These are phyloP conservation scores for Fusarium lateritium DNA, from an alignment of 2,329 filamentous ascomycete genomes.

Conservation along the genomic window DNA sequence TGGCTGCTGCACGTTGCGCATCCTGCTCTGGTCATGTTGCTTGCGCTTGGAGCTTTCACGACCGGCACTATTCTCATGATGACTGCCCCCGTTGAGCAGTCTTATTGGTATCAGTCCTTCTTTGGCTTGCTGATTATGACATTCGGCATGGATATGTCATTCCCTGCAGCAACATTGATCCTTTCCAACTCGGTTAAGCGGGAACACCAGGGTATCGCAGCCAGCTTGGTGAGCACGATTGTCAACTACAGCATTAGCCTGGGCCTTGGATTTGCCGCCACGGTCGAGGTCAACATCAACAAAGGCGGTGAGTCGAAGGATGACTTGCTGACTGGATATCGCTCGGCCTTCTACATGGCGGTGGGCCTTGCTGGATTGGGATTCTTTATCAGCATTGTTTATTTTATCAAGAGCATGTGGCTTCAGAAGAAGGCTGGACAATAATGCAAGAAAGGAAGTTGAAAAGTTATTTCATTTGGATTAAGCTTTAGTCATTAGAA, in stretches of 20 bases:
- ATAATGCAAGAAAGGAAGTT: background rate
- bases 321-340: slow-evolving; percentile 29
- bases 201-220: slow-evolving; percentile 63
- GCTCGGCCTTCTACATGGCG: slow-evolving; percentile 33
- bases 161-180: slow-evolving; percentile 73
- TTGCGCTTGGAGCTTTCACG: slow-evolving; percentile 62
- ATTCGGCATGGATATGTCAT: slow-evolving; percentile 75
- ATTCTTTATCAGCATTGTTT: slow-evolving; percentile 26
- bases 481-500: background rate
- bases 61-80: slow-evolving; percentile 60
- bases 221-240: slow-evolving; percentile 72
- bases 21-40: slow-evolving; percentile 59
- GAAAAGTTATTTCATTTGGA: background rate
- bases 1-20: slow-evolving; percentile 55
- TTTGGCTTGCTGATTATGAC: slow-evolving; percentile 70
- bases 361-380: slow-evolving; percentile 33
- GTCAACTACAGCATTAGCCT: slow-evolving; percentile 79
- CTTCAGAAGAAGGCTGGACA: slow-evolving; percentile 1
- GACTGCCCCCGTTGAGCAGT: slow-evolving; percentile 66
- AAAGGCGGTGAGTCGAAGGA: slow-evolving; percentile 38
- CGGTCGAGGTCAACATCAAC: slow-evolving; percentile 65
- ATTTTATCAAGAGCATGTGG: slow-evolving; percentile 35
- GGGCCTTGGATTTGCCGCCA: slow-evolving; percentile 76
- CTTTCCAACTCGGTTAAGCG: slow-evolving; percentile 67
- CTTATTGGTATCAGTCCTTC: slow-evolving; percentile 76